phyloP scores from a whole-genome alignment of 169 alveolate species.

The Cryptosporidium viatorum region DNA sequence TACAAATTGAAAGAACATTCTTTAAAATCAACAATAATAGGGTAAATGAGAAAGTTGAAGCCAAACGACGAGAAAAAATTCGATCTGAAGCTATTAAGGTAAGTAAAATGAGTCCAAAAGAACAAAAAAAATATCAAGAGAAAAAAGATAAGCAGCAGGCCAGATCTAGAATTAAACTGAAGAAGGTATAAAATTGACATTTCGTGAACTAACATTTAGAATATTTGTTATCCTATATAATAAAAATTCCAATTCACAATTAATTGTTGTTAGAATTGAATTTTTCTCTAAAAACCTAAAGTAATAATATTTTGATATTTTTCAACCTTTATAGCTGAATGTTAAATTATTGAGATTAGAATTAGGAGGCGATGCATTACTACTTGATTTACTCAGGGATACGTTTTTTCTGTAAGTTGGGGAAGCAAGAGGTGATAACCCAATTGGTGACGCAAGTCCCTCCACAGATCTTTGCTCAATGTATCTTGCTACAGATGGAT shows the following conservation, averaged over 20 bases:
- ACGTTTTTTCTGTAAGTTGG: slow-evolving; percentile 68
- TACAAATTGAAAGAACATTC: slow-evolving; percentile 34
- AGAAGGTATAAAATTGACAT: slow-evolving; percentile 3
- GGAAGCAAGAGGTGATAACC: slow-evolving; percentile 47
- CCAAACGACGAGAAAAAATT: slow-evolving; percentile 48
- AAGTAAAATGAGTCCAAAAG: slow-evolving; percentile 66
- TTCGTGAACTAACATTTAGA: not conserved
- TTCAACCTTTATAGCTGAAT: slow-evolving; percentile 25
- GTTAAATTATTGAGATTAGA: slow-evolving; percentile 10
- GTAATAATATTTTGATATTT: not conserved
- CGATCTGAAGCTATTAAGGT: slow-evolving; percentile 24
- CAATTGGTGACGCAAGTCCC: slow-evolving; percentile 44
- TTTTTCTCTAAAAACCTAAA: not conserved
- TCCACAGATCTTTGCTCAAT: slow-evolving; percentile 26
- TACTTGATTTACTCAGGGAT: slow-evolving; percentile 1
- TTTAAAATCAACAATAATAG: slow-evolving; percentile 2
- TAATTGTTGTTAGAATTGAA: not conserved
- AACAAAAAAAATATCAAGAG: slow-evolving; percentile 72
- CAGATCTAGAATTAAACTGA: slow-evolving; percentile 55
- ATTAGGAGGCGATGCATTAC: slow-evolving; percentile 1
- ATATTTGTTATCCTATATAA: not conserved
- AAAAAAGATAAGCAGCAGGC: slow-evolving; percentile 55
- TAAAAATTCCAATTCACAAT: not conserved
- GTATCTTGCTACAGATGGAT: slow-evolving; percentile 55
- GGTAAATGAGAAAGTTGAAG: slow-evolving; percentile 33